Evolutionary conservation across 1,284 basidiomycete species (phyloP), one percentile per base, ranked within the genome.

Genomic region (Apiotrichum siamense): DNA sequence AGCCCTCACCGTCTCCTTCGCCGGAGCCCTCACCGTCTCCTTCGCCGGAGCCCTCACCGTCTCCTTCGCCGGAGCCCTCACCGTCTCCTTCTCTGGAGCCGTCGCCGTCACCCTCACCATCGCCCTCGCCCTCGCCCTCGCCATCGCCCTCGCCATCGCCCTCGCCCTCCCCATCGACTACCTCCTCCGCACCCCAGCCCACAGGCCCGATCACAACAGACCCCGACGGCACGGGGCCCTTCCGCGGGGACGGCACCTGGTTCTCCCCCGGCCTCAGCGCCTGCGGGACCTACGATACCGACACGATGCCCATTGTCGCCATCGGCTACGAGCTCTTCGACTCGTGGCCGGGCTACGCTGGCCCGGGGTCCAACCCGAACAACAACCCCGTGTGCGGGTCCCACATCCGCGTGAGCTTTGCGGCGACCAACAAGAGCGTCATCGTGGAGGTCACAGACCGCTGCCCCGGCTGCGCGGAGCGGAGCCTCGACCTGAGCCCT

Each of bases 331-430:
- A 66, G 18, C 58, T 79, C 13, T 78, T 73, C 60, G 73, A 77
- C 54, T 63, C 60, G 31, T 77, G 72, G 73, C 77, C 77, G 41
- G 57, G 74, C 35, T 69, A 70, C 57, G 56, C 65, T 45, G 72
- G 67, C 3, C 52, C 46, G 4, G n/a, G n/a, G n/a, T n/a, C n/a
- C n/a, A 77, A 36, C 33, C 44, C 44, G 17, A 76, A 79, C 64
- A 54, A 65, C 52, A 79, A 79, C 67, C 77, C 78, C 10, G 71
- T 79, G 55, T 80, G 79, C 56, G 73, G 74, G 39, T 69, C 70
- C 50, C 64, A 72, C 49, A 61, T 77, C 43, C 62, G 60, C 17
- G 71, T 76, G 18, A 69, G 63, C 21, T n/a, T n/a, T 77, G 25
- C 24, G 75, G 73, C 17, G 61, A 59, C 62, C 57, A 18, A 27